Percentiles rank a stretch among this genome's conserved stretches.
Conservation (phyloP, 768 basidiomycete species). For the Mycena maculata region DNA sequence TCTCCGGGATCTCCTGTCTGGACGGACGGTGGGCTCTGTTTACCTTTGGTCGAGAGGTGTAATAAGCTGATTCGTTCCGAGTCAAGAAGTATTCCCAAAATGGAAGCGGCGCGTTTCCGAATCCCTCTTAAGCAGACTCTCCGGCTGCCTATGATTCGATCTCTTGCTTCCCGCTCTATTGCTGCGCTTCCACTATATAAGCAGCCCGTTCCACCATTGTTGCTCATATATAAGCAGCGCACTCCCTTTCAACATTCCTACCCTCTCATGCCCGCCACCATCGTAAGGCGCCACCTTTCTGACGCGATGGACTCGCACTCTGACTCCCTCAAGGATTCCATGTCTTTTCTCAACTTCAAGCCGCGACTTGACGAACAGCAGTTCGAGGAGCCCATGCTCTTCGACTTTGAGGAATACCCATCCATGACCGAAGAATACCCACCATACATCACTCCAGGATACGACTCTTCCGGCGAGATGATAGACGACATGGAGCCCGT, state of each 20-base stretch:
- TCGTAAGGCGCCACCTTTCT: conserved; percentile 50
- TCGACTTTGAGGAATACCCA: conserved; percentile 65
- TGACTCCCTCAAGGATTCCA: conserved; percentile 44
- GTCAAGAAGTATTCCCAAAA: conserved; percentile 34
- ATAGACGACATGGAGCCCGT: conserved; percentile 53
- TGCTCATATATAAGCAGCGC: no score
- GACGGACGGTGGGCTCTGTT: not conserved
- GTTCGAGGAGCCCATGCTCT: conserved; percentile 43
- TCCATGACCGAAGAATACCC: not conserved
- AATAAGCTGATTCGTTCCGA: conserved; percentile 23
- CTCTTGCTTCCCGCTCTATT: conserved; percentile 43
- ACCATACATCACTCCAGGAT: conserved; percentile 9
- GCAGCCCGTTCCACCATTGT: conserved; percentile 44
- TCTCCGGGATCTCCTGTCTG: conserved; percentile 1
- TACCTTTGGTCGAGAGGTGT: not conserved
- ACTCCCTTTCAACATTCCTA: conserved; percentile 41
- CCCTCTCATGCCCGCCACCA: conserved; percentile 55
- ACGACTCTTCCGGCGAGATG: conserved; percentile 2
- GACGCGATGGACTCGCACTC: conserved; percentile 39
- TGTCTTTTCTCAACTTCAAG: conserved; percentile 49
- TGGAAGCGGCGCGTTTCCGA: conserved; percentile 43
- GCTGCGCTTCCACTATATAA: conserved; percentile 35
- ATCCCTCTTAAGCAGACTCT: conserved; percentile 56
- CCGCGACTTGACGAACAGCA: conserved; percentile 43
- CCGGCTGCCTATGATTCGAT: conserved; percentile 41